These are phyloP conservation scores for Papiliotrema fonsecae DNA, from an alignment of 1,284 basidiomycete genomes.

Conservation along the genomic window DNA sequence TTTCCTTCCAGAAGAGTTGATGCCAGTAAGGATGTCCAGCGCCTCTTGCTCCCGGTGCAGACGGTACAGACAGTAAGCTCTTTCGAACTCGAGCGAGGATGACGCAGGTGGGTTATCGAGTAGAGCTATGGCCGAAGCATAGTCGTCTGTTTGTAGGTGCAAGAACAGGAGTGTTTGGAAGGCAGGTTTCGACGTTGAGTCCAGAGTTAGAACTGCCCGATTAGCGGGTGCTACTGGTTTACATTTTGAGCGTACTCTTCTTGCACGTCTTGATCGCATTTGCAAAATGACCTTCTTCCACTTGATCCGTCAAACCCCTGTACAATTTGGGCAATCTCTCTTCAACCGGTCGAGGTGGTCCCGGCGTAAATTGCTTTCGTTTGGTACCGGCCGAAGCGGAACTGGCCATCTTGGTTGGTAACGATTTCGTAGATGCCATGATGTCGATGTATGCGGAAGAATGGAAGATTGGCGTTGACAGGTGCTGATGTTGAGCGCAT, in stretches of 20 bases:
- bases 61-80: slow-evolving; percentile 74
- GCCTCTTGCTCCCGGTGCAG: slow-evolving; percentile 68
- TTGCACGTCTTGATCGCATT: slow-evolving; percentile 84
- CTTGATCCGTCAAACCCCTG: slow-evolving; percentile 71
- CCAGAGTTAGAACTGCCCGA: slow-evolving; percentile 62
- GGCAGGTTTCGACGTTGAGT: slow-evolving; percentile 65
- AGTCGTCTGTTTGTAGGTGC: slow-evolving; percentile 73
- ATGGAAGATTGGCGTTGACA: not conserved
- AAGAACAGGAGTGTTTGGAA: slow-evolving; percentile 74
- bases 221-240: not conserved
- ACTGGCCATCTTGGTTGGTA: not conserved
- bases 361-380: slow-evolving; percentile 40
- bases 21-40: slow-evolving; percentile 52
- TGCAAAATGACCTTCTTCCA: slow-evolving; percentile 72
- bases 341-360: slow-evolving; percentile 55
- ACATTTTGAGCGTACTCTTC: slow-evolving; percentile 59
- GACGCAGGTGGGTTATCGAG: slow-evolving; percentile 39
- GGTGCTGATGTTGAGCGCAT: no score
- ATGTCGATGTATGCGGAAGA: not conserved
- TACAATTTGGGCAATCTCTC: slow-evolving; percentile 68
- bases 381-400: not conserved
- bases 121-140: slow-evolving; percentile 42
- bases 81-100: slow-evolving; percentile 57
- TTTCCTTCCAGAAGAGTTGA: slow-evolving; percentile 57
- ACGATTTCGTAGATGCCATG: not conserved